A percentile compares a stretch with the other conserved stretches of the same genome.
phyloP scores from a whole-genome alignment of 2,329 filamentous ascomycete genomes.

The Calonectria henricotiae region DNA sequence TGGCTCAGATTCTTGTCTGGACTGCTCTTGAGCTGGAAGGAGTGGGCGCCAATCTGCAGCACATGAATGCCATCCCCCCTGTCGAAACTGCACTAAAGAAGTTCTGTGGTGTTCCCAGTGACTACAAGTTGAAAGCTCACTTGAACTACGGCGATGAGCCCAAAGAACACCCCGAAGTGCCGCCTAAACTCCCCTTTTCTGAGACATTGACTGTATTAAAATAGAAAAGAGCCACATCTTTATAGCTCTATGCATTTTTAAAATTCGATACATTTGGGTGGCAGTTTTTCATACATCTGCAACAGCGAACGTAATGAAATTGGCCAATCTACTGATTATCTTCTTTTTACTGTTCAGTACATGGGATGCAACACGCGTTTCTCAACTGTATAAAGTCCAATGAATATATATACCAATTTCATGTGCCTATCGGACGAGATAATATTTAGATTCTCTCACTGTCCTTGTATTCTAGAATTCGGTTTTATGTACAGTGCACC shows the following conservation, averaged over 20 bases:
- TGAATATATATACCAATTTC: too few relatives aligned
- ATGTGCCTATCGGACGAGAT: too few relatives aligned
- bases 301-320: too few relatives aligned
- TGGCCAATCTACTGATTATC: too few relatives aligned
- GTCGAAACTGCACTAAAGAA: slow-evolving; percentile 45
- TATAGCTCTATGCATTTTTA: not conserved
- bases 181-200: slow-evolving; percentile 41
- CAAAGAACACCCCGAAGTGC: slow-evolving; percentile 27
- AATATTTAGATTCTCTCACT: too few relatives aligned
- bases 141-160: slow-evolving; percentile 50
- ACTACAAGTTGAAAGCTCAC: slow-evolving; percentile 46
- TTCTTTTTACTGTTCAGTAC: too few relatives aligned
- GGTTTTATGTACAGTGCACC: not conserved
- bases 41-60: slow-evolving; percentile 49
- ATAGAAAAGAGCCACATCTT: not conserved
- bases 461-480: not conserved
- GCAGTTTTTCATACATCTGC: too few relatives aligned
- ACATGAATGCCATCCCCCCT: slow-evolving; percentile 47
- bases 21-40: slow-evolving; percentile 48
- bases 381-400: too few relatives aligned
- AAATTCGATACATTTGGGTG: too few relatives aligned
- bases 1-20: slow-evolving; percentile 48
- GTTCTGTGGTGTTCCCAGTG: slow-evolving; percentile 42
- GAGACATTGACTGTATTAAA: slow-evolving; percentile 46
- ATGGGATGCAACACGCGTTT: too few relatives aligned